Percentiles rank a stretch among this genome's conserved stretches.
phyloP scores from a whole-genome alignment of 2,329 filamentous ascomycete species.

The Ceratocystiopsis brevicomis region DNA sequence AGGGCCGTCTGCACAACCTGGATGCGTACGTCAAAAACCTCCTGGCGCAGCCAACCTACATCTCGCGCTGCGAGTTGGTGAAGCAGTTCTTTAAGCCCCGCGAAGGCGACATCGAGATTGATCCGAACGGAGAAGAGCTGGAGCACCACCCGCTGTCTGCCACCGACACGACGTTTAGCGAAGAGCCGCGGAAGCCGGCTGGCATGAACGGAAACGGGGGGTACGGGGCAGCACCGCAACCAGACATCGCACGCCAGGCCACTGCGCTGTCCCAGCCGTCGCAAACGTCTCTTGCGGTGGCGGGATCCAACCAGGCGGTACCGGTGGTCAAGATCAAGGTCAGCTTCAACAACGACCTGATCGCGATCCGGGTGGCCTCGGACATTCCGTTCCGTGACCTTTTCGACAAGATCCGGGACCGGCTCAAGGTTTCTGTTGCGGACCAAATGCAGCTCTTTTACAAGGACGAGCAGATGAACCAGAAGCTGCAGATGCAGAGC shows the following conservation, averaged over 20 bases:
- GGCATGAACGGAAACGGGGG: conserved; percentile 12
- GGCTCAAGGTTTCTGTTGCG: conserved; percentile 51
- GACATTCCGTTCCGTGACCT: conserved; percentile 64
- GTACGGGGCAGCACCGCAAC: conserved; percentile 9
- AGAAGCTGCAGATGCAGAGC: conserved; percentile 55
- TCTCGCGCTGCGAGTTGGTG: conserved; percentile 66
- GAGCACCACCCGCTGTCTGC: conserved; percentile 31
- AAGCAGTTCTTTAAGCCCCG: conserved; percentile 81
- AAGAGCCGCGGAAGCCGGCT: conserved; percentile 20
- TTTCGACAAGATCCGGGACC: conserved; percentile 66
- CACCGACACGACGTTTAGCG: conserved; percentile 33
- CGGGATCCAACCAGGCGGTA: conserved; percentile 24
- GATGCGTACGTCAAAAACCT: conserved; percentile 93
- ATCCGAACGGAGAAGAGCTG: conserved; percentile 33
- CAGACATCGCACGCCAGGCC: conserved; percentile 23
- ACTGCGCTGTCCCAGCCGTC: conserved; percentile 33
- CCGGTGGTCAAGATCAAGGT: conserved; percentile 81
- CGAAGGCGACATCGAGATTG: conserved; percentile 84
- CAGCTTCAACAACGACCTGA: conserved; percentile 78
- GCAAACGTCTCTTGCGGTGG: conserved; percentile 34
- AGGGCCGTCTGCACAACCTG: conserved; percentile 76
- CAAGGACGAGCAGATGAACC: conserved; percentile 62
- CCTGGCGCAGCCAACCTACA: conserved; percentile 64
- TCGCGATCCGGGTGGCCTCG: conserved; percentile 71
- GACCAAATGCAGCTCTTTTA: conserved; percentile 68